Conservation (phyloP, 2,329 filamentous ascomycete species). For the Rhinocladiella mackenziei region DNA sequence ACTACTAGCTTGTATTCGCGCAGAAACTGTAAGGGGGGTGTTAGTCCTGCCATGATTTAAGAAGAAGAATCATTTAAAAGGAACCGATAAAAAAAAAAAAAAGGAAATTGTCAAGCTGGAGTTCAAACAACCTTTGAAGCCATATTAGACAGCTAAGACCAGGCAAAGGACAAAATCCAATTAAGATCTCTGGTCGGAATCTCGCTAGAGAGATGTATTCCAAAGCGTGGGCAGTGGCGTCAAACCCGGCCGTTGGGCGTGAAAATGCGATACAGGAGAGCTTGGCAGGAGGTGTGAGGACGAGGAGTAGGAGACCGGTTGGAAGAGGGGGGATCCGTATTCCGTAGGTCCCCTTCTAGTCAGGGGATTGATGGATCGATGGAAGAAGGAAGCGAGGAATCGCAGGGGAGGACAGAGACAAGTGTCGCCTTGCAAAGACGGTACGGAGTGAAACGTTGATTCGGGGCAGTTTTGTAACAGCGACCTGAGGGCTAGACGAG, state of each 20-base stretch:
- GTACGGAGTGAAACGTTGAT: constrained; percentile 13
- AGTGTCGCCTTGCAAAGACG: background rate
- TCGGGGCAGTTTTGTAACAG: constrained; percentile 12
- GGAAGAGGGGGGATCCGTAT: background rate
- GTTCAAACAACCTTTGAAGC: constrained; percentile 40
- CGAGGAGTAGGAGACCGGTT: background rate
- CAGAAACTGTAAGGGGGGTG: constrained; percentile 58
- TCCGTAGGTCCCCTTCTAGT: background rate
- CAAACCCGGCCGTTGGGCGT: constrained; percentile 6
- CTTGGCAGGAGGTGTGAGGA: constrained; percentile 7
- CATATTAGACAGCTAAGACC: constrained; percentile 29
- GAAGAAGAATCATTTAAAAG: too few species aligned
- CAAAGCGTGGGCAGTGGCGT: constrained; percentile 15
- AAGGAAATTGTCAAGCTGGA: constrained; percentile 2
- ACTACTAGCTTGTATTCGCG: constrained; percentile 96
- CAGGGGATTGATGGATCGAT: background rate
- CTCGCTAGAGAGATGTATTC: constrained; percentile 20
- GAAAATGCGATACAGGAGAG: constrained; percentile 13
- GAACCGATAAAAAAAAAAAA: constrained; percentile 5
- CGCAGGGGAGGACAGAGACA: constrained; percentile 6
- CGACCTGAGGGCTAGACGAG: constrained; percentile 7
- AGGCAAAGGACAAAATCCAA: background rate
- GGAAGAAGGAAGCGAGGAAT: background rate
- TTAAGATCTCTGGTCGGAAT: constrained; percentile 12
- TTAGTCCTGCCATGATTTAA: constrained; percentile 36